Evolutionary conservation across 2,329 filamentous ascomycete genomes (phyloP), one percentile per base, ranked within the genome.

Genomic region (Pseudogymnoascus verrucosus): DNA sequence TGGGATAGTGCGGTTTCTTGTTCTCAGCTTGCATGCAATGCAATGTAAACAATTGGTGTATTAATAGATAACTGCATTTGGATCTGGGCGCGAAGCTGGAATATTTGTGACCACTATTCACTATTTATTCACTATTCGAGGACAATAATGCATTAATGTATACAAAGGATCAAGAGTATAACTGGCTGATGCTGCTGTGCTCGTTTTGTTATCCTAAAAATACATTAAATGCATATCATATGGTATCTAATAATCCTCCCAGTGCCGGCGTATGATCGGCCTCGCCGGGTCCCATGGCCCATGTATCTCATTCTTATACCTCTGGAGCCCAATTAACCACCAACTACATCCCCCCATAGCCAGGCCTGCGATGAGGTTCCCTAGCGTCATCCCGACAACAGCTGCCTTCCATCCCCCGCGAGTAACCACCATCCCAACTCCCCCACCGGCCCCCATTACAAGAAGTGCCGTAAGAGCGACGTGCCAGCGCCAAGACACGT

Each of bases 281-380:
- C 93, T 83, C 5, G 95, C 95, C 19, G 93, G 93, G 78, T 99
- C 95, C 95, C 95, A 99, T 1, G 95, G 95, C 47, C 95, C 95
- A 72, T 93, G 91, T 69, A 99, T 97, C 77, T 98, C 95, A 74
- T 98, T 98, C 80, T 99, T 99, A 77, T 98, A 99, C 78, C 96
- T 93, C 77, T 99, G 95, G 75, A 99, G 76, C 7, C 92, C 90
- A 72, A 99, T 98, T 67, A 99, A 78, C 93, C 95, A 98, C 93
- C 93, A 98, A 73, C 91, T 96, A 74, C 93, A 97, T 11, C 92
- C 89, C 1, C 93, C 95, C 86, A 97, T 96, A 1, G 87, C 87
- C 62, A 96, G 74, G 4, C 87, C 85, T 0, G 89, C 88, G 21
- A 91, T 79, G 8, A 93, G 71, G n/a, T 86, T 84, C 4, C 91